Base-by-base conservation (phyloP, 441 rosid genomes). In the Capsella rubella region DNA sequence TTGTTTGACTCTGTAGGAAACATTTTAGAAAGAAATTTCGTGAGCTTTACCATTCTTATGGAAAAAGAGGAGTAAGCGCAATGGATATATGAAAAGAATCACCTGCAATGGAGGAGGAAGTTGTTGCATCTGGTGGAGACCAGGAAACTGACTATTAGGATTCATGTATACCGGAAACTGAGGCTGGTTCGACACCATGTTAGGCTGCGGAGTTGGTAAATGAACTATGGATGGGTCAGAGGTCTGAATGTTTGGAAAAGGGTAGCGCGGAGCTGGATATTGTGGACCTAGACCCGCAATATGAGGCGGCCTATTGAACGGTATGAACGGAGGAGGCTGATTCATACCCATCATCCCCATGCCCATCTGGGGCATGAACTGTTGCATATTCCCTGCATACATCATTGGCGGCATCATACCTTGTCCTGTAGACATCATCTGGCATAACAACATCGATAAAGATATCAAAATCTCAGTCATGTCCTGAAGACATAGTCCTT, bases 211-310 rank as follows among this genome's bases (percentile, higher is more conserved):
- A 10, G 8, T 65, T 29, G 62, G 47, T 21, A 64, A 31, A 39
- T 14, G 71, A 62, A 21, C 49, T n/a, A 50, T 57, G 34, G 67
- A 65, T n/a, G 77, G 59, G 21, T 35, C 64, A 52, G n/a, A 59
- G 64, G 64, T 32, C 14, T 47, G 75, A 63, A 10, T 3, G 58
- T 61, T 55, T 8, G 67, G 35, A 45, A 65, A 32, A 71, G 76
- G 72, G 32, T 42, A 51, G 5, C 0, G 42, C 27, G 31, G 87
- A 78, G 86, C 62, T 47, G 87, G 88, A 80, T 81, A 84, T 81
- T 88, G 39, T 76, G 79, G 60, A 62, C 14, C 16, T 10, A 16
- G 25, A 28, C 53, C 49, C 1, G 25, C 13, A 46, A 37, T 28
- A 61, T 28, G 65, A 67, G 54, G 46, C 34, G 4, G 54, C 21